Evolutionary conservation across 345 rosid species (phyloP).

Genomic region (Hibiscus syriacus): DNA sequence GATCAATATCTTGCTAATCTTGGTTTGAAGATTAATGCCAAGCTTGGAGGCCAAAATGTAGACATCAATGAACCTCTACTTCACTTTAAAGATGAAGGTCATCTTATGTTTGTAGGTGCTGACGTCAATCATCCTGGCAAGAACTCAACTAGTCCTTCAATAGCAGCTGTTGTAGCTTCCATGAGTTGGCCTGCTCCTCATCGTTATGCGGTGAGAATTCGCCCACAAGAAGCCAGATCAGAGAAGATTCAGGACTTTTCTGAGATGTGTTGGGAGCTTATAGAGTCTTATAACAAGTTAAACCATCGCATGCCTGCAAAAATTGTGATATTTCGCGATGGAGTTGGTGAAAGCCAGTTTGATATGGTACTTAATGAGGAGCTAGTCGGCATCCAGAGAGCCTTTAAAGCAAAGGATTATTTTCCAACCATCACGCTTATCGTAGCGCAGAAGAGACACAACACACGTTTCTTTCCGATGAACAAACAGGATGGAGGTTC

Average conservation of each 20-base stretch:
- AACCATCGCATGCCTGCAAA: constrained; percentile 40
- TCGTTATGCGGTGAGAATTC: constrained; percentile 59
- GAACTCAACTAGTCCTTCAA: constrained; percentile 52
- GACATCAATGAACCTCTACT: constrained; percentile 51
- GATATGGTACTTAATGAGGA: constrained; percentile 82
- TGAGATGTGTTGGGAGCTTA: constrained; percentile 60
- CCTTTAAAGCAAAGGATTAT: constrained; percentile 28
- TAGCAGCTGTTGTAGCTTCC: constrained; percentile 74
- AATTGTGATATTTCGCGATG: constrained; percentile 76
- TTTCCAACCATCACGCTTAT: constrained; percentile 54
- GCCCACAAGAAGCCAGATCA: constrained; percentile 45
- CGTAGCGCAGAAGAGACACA: constrained; percentile 71
- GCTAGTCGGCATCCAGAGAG: constrained; percentile 36
- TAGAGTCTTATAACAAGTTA: constrained; percentile 31
- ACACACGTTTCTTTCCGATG: constrained; percentile 55
- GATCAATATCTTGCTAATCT: constrained; percentile 70
- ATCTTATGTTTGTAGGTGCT: constrained; percentile 80
- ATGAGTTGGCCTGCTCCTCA: constrained; percentile 78
- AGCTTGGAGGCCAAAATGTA: constrained; percentile 74
- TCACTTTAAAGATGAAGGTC: constrained; percentile 26
- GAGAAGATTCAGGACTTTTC: constrained; percentile 65
- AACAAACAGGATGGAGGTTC: constrained; percentile 24
- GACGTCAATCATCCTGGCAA: constrained; percentile 77
- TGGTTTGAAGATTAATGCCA: constrained; percentile 75
- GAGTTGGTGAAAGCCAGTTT: constrained; percentile 78